phyloP scores from a whole-genome alignment of 192 early-diverging fungal species.

The Coemansia sp. region DNA sequence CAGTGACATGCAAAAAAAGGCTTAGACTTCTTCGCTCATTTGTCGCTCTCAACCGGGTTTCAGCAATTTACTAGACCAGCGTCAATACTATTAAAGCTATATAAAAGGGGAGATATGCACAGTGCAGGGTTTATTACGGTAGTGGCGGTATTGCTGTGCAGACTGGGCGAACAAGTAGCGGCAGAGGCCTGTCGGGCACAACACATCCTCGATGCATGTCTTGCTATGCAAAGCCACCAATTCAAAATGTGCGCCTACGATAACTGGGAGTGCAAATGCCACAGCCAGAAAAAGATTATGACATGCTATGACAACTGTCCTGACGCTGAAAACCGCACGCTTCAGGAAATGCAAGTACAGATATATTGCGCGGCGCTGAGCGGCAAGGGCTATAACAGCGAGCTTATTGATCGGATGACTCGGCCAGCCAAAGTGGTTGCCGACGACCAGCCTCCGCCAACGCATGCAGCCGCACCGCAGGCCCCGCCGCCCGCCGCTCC shows the following conservation, averaged over 20 bases:
- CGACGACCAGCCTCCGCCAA: constrained; percentile 16
- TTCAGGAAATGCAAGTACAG: constrained; percentile 52
- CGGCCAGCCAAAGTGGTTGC: constrained; percentile 23
- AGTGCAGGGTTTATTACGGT: background rate
- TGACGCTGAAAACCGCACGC: constrained; percentile 44
- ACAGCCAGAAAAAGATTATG: constrained; percentile 43
- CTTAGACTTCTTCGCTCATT: no score
- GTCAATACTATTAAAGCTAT: background rate
- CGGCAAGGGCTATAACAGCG: constrained; percentile 37
- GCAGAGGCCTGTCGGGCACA: constrained; percentile 30
- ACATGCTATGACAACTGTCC: constrained; percentile 53
- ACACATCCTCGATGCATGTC: constrained; percentile 49
- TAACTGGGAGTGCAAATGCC: constrained; percentile 52
- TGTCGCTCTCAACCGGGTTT: no score
- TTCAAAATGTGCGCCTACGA: constrained; percentile 41
- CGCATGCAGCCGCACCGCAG: background rate
- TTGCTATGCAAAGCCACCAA: constrained; percentile 36
- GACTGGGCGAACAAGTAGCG: background rate
- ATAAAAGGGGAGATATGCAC: constrained; percentile 5
- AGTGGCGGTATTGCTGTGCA: background rate
- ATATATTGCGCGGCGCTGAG: constrained; percentile 38
- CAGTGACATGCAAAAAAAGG: no score
- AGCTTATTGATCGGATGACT: constrained; percentile 45
- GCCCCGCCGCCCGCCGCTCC: constrained; percentile 6
- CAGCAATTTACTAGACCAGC: no score